Evolutionary conservation across 352 stramenopile species (phyloP), one percentile per base, ranked within the genome.

Genomic region (Thalassiosira hispida): DNA sequence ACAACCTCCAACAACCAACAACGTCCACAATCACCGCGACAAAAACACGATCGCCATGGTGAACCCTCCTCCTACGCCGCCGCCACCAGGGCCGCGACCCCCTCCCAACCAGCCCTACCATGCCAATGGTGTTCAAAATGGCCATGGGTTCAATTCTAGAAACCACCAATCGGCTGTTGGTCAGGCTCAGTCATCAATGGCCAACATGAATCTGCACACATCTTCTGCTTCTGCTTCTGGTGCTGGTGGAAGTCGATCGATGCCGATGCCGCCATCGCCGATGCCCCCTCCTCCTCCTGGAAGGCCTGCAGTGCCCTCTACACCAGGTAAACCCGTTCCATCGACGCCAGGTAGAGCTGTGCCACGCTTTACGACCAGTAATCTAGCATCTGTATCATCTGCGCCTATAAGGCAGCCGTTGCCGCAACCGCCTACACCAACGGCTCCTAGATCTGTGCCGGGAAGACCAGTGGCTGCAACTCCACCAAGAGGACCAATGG

Each of bases 151-250:
- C 11, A 40, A 38, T 2, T 16, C 44, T 20, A 14, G 6, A 38
- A 40, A 22, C 23, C 18, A 9, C 23, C 29, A 65, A 57, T 69
- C 38, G 38, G n/a, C 42, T 0, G 29, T n/a, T 14, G 51, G 16
- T 46, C 53, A 25, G 2, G 27, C 40, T 27, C 53, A 63, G 53
- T 22, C 12, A 29, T 63, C 53, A 12, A 63, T 63, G 6, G 29
- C 53, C 53, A 63, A 63, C 27, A 47, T 63, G 53, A 63, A n/a
- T 47, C n/a, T 63, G 53, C 53, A 63, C 31, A 4, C 23, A 23
- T 1, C 22, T 40, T 60, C 51, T 20, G 23, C 52, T 16, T 27
- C 20, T 11, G 46, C 46, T 11, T 2, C 9, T 20, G 40, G 6
- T 12, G 1, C 8, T 49, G 9, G 33, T 5, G 5, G 40, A 49